Base-by-base conservation (phyloP, 805 yeast genomes). In the Peterozyma xylosa region DNA sequence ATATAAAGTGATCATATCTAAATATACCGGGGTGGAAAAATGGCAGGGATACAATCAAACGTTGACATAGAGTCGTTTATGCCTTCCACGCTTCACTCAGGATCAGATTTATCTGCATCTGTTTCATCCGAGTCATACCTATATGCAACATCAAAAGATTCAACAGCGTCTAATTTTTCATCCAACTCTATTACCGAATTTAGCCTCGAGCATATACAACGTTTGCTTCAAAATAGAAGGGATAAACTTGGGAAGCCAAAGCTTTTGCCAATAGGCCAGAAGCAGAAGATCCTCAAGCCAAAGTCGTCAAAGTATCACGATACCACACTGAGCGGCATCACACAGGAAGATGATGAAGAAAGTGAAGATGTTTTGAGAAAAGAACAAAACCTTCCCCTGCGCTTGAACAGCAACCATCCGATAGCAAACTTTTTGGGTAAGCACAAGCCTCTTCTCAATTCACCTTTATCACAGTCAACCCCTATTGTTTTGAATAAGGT, bases 391-490 rank as follows among this genome's bases (percentile, higher is more conserved):
- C 15, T 32, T 5, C 15, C 13, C 15, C 4, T 5, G 15, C 13
- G 34, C 14, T 11, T 13, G 15, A 32, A 14, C 13, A 5, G 5
- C 15, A 32, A 32, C 9, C 15, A 13, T 32, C 43, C 43, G n/a
- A 29, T 29, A 13, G 13, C 36, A 11, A 30, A 35, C 30, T 36
- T 39, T 9, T 15, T 43, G 3, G 32, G 39, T 15, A 42, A 30
- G 14, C 37, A 43, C 16, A 33, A 32, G 11, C 33, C 33, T 10
- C 38, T 37, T 30, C 39, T 18, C 35, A 14, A 39, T 5, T 39
- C 42, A 9, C 47, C 44, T 15, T 35, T 45, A 14, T 45, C 47
- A 29, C 47, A 45, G 27, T 45, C 47, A 30, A 45, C 47, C n/a
- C 46, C 46, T 14, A 18, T 43, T 16, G 30, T 42, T 5, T 16